Conservation (phyloP, 495 filamentous ascomycete species). For the Tuber calosporum region DNA sequence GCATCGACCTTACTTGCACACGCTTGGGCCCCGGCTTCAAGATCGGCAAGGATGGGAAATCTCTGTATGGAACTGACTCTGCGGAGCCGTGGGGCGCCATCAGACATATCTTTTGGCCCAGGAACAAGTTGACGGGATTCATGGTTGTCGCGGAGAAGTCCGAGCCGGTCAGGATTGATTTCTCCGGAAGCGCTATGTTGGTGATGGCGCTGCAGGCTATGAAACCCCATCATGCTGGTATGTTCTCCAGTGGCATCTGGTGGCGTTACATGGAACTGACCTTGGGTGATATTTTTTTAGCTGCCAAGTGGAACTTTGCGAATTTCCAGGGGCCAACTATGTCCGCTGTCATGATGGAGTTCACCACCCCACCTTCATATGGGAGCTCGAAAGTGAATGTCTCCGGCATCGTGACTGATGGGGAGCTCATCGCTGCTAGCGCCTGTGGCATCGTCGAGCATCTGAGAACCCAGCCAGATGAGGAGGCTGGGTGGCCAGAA, state of each 20-base stretch:
- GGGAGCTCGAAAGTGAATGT: constrained; percentile 81
- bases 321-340: constrained; percentile 82
- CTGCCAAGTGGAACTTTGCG: constrained; percentile 85
- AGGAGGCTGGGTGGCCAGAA: constrained; percentile 80
- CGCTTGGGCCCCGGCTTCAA: constrained; percentile 71
- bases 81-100: constrained; percentile 83
- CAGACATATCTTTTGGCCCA: constrained; percentile 87
- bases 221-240: constrained; percentile 95
- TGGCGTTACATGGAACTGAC: constrained; percentile 4
- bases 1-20: constrained; percentile 78
- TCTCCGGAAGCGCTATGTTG: constrained; percentile 70
- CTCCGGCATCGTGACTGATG: constrained; percentile 71
- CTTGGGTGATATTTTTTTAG: constrained; percentile 43
- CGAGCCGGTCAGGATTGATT: constrained; percentile 59
- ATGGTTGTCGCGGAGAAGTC: constrained; percentile 64
- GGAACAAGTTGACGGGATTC: constrained; percentile 68
- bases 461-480: constrained; percentile 59
- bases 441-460: constrained; percentile 57
- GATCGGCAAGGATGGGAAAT: constrained; percentile 77
- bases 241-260: constrained; percentile 23
- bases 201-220: constrained; percentile 86
- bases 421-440: constrained; percentile 68
- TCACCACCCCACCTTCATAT: constrained; percentile 88
- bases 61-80: constrained; percentile 76
- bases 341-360: constrained; percentile 92